phyloP scores from a whole-genome alignment of 1,284 basidiomycete species.

The Schizophyllum amplum region DNA sequence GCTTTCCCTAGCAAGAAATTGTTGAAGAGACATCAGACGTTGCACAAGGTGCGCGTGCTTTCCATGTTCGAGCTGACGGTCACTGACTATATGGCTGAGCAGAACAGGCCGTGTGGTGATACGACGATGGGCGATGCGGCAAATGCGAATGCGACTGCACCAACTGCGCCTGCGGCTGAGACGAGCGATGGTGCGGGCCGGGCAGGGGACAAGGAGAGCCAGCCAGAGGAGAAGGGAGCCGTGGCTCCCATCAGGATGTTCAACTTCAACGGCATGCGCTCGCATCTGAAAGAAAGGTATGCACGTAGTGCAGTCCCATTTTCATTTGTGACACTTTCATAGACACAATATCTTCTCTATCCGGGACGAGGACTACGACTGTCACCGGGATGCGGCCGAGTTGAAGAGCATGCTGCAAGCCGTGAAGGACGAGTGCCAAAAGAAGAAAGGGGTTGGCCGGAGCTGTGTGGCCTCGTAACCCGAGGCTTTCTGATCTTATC shows the following conservation, averaged over 20 bases:
- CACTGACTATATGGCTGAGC: background rate
- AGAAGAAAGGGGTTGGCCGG: background rate
- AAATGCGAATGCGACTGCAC: background rate
- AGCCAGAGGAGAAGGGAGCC: background rate
- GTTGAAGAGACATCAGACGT: background rate
- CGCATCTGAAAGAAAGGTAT: conserved; percentile 13
- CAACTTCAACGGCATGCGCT: conserved; percentile 11
- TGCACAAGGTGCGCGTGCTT: background rate
- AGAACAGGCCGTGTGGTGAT: background rate
- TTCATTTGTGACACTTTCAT: too few relatives aligned
- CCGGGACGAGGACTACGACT: conserved; percentile 9
- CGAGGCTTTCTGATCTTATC: too few relatives aligned
- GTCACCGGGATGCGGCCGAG: background rate
- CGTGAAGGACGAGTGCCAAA: background rate
- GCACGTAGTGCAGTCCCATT: too few relatives aligned
- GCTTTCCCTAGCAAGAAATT: background rate
- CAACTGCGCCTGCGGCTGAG: background rate
- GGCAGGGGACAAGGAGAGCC: background rate
- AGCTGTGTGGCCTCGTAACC: background rate
- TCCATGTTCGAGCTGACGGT: background rate
- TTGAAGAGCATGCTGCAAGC: background rate
- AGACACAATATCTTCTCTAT: conserved; percentile 10
- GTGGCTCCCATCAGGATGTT: conserved; percentile 1
- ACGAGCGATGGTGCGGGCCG: background rate
- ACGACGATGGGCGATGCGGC: background rate